phyloP scores from a whole-genome alignment of 306 rosid genomes.

The Medicago truncatula region MtrunA17r5.0-ANR NC_053045.1:8559501-8560000 shows the following conservation, averaged over 20 bases:
- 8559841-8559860: slow-evolving; percentile 56
- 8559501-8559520: too few relatives aligned
- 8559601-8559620: neutral
- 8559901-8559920: too few relatives aligned
- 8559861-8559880: neutral
- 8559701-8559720: slow-evolving; percentile 3
- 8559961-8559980: too few relatives aligned
- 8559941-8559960: too few relatives aligned
- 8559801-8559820: slow-evolving; percentile 65
- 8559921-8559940: too few relatives aligned
- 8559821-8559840: slow-evolving; percentile 64
- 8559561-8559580: too few relatives aligned
- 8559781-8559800: slow-evolving; percentile 61
- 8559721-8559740: too few relatives aligned
- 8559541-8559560: too few relatives aligned
- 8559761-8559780: slow-evolving; percentile 63
- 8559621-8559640: neutral
- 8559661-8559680: neutral
- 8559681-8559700: neutral
- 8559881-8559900: too few relatives aligned
- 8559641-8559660: neutral
- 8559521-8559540: too few relatives aligned
- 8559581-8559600: neutral
- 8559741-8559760: slow-evolving; percentile 48
- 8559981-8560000: too few relatives aligned